Evolutionary conservation across 2,329 filamentous ascomycete genomes (phyloP), one percentile per base, ranked within the genome.

Genomic region (Sporothrix luriei): DNA sequence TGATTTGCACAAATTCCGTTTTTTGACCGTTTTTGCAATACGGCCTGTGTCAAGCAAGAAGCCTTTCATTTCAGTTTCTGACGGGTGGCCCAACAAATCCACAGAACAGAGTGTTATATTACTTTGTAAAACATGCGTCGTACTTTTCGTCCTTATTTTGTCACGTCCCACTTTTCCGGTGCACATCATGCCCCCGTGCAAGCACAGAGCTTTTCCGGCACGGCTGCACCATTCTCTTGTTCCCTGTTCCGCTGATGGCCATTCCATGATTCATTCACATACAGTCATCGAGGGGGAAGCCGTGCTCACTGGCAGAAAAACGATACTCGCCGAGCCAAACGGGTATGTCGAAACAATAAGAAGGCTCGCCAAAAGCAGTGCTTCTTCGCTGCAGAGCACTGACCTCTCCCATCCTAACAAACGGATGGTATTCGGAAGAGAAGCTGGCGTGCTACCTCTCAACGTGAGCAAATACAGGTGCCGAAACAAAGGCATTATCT

Each of bases 221-320:
- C 61, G 61, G 43, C 61, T 46, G 61, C 61, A 24, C 43, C 26
- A 46, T 38, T 14, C 57, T 64, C 43, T 26, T 64, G 40, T 26
- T 26, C 61, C 43, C 19, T 49, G 61, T 48, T 24, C 61, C 43
- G 24, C 24, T 19, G 24, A 46, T 49, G 61, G 61, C 24, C 61
- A 29, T 9, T n/a, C 43, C 21, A 24, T 46, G 59, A 40, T 61
- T 61, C 19, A 13, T 61, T 61, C 55, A 43, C 33, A 59, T 59
- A 19, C 55, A 55, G 55, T 40, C 33, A n/a, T 14, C 29, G 29
- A n/a, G 29, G 29, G 33, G 4, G n/a, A n/a, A n/a, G n/a, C n/a
- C n/a, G n/a, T n/a, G n/a, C n/a, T n/a, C n/a, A n/a, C n/a, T n/a
- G n/a, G n/a, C n/a, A n/a, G n/a, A n/a, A n/a, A n/a, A n/a, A n/a